A percentile compares a stretch with the other conserved stretches of the same genome.
Conservation (phyloP, 1,139 yeast genomes). For the Torulaspora pretoriensis region DNA sequence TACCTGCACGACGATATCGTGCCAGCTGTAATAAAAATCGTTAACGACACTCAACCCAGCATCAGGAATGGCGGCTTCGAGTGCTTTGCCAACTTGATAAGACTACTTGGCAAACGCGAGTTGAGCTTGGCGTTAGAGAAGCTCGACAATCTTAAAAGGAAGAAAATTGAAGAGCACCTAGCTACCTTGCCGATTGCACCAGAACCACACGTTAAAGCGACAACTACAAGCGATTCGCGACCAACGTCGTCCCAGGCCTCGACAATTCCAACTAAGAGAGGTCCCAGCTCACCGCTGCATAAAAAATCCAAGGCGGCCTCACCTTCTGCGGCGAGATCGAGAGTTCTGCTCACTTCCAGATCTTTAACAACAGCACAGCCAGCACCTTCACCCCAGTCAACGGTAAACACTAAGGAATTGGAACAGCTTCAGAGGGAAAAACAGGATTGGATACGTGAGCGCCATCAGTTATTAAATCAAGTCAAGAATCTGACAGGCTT, state of each 20-base stretch:
- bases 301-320: slow-evolving; percentile 29
- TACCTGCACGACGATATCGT: slow-evolving; percentile 50
- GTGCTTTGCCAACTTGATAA: slow-evolving; percentile 77
- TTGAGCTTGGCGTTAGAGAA: slow-evolving; percentile 57
- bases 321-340: slow-evolving; percentile 17
- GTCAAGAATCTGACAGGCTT: slow-evolving; percentile 18
- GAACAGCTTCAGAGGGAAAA: slow-evolving; percentile 42
- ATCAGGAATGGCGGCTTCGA: slow-evolving; percentile 78
- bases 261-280: slow-evolving; percentile 57
- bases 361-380: slow-evolving; percentile 20
- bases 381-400: slow-evolving; percentile 10
- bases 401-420: slow-evolving; percentile 3
- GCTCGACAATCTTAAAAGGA: slow-evolving; percentile 67
- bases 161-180: slow-evolving; percentile 60
- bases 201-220: background rate
- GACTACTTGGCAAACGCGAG: slow-evolving; percentile 67
- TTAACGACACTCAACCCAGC: slow-evolving; percentile 81
- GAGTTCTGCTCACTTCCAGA: slow-evolving; percentile 22
- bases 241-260: slow-evolving; percentile 16
- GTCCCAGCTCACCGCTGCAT: slow-evolving; percentile 64
- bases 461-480: slow-evolving; percentile 37
- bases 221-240: slow-evolving; percentile 9
- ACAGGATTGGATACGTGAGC: slow-evolving; percentile 47
- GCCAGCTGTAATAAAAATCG: slow-evolving; percentile 42
- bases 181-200: slow-evolving; percentile 51